A percentile compares a stretch with the other conserved stretches of the same genome.
Conservation (phyloP, 257 asterid species). For the Dorcoceras hygrometricum region DNA sequence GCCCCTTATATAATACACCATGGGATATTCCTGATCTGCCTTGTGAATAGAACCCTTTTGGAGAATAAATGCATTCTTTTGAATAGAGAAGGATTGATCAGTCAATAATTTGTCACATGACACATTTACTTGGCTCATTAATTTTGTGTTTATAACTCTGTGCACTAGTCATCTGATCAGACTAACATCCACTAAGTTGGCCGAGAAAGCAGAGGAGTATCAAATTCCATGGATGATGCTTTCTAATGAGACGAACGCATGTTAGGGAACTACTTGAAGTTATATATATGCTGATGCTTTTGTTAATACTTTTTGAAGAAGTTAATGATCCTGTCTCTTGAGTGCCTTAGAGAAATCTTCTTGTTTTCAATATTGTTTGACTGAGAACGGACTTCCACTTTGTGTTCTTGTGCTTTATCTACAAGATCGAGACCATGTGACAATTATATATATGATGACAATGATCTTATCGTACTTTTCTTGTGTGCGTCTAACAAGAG, state of each 20-base stretch:
- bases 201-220: background rate
- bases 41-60: conserved; percentile 15
- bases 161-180: background rate
- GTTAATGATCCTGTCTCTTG: background rate
- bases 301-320: background rate
- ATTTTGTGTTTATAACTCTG: background rate
- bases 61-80: conserved; percentile 13
- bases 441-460: conserved; percentile 7
- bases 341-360: conserved; percentile 10
- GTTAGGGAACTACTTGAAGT: background rate
- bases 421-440: conserved; percentile 10
- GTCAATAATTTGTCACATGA: background rate
- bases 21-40: conserved; percentile 6
- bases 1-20: background rate
- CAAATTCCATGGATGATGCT: background rate
- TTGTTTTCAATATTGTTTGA: conserved; percentile 4
- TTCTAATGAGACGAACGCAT: background rate
- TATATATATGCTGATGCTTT: background rate
- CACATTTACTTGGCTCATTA: background rate
- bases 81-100: background rate
- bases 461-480: background rate
- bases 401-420: conserved; percentile 10
- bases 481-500: background rate
- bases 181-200: background rate
- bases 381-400: background rate